These are phyloP conservation scores for Penicillium pancosmium DNA, from an alignment of 495 filamentous ascomycete species.

Conservation along the genomic window DNA sequence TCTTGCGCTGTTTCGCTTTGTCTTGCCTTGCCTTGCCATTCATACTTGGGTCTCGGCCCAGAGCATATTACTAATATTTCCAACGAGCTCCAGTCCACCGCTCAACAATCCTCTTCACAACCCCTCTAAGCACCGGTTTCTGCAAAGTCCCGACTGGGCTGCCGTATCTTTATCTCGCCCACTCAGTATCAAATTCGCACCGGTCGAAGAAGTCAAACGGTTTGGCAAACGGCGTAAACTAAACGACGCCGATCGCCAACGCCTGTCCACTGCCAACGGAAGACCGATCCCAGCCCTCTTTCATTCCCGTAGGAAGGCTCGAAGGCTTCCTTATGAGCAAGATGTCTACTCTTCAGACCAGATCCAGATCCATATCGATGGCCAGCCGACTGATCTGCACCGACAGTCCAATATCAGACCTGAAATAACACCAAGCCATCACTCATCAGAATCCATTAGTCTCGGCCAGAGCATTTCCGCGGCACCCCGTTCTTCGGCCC, in stretches of 20 bases:
- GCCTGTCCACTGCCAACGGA: conserved; percentile 22
- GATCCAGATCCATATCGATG: conserved; percentile 34
- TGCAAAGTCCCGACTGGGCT: conserved; percentile 42
- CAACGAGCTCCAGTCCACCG: neutral
- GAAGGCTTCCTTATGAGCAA: conserved; percentile 6
- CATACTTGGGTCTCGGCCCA: no score
- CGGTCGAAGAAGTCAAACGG: conserved; percentile 29
- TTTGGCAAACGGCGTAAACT: conserved; percentile 45
- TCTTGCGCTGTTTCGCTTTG: no score
- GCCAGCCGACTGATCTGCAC: conserved; percentile 15
- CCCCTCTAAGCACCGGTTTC: conserved; percentile 34
- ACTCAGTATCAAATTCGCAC: conserved; percentile 34
- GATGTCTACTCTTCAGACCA: conserved; percentile 9
- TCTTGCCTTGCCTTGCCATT: no score
- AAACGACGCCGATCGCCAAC: conserved; percentile 34
- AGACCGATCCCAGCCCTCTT: neutral
- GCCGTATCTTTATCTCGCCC: conserved; percentile 37
- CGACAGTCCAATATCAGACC: conserved; percentile 5
- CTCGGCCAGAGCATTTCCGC: conserved; percentile 23
- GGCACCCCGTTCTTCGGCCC: neutral
- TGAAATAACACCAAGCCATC: conserved; percentile 6
- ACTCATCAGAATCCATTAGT: conserved; percentile 43
- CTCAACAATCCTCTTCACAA: conserved; percentile 17
- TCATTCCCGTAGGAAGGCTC: conserved; percentile 7
- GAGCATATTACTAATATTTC: neutral